Percentiles rank a stretch among this genome's conserved stretches.
These are phyloP conservation scores for Gossypium stocksii DNA, from an alignment of 345 rosid genomes.

Conservation along the genomic window DNA sequence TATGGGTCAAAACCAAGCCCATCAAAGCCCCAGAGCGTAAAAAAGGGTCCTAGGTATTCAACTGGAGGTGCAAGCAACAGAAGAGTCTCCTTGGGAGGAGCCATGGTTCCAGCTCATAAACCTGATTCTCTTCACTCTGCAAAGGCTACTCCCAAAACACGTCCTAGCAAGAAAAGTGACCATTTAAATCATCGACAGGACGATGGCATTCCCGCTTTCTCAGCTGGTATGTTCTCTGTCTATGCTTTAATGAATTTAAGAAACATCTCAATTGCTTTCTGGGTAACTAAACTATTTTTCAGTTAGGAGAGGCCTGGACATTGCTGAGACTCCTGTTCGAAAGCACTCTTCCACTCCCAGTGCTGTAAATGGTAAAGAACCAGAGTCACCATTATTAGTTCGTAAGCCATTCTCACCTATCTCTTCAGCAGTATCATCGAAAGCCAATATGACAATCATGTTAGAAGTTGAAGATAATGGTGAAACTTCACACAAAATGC, in stretches of 20 bases:
- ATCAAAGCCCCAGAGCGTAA: slow-evolving; percentile 64
- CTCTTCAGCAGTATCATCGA: slow-evolving; percentile 46
- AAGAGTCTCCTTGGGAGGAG: slow-evolving; percentile 74
- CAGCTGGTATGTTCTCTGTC: slow-evolving; percentile 47
- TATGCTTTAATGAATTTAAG: background rate
- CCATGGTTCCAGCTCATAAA: slow-evolving; percentile 64
- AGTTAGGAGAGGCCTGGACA: slow-evolving; percentile 70
- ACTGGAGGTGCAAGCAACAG: slow-evolving; percentile 69
- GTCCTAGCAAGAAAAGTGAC: slow-evolving; percentile 48
- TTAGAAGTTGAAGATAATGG: slow-evolving; percentile 32
- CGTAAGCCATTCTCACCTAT: slow-evolving; percentile 91
- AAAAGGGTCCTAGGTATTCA: slow-evolving; percentile 71
- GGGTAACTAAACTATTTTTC: slow-evolving; percentile 7
- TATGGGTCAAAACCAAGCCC: slow-evolving; percentile 98
- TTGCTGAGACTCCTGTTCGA: slow-evolving; percentile 56
- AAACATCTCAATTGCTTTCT: background rate
- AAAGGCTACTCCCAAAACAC: slow-evolving; percentile 42
- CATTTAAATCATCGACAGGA: slow-evolving; percentile 26
- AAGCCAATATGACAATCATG: slow-evolving; percentile 35
- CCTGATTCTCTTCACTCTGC: slow-evolving; percentile 40
- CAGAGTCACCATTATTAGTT: slow-evolving; percentile 53
- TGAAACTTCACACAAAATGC: slow-evolving; percentile 33
- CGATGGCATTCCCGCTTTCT: slow-evolving; percentile 41
- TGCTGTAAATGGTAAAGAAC: slow-evolving; percentile 34
- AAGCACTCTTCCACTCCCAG: slow-evolving; percentile 49